Percentiles rank a stretch among this genome's conserved stretches.
These are phyloP conservation scores for Remersonia thermophila DNA, from an alignment of 2,329 filamentous ascomycete genomes.

Conservation along the genomic window DNA sequence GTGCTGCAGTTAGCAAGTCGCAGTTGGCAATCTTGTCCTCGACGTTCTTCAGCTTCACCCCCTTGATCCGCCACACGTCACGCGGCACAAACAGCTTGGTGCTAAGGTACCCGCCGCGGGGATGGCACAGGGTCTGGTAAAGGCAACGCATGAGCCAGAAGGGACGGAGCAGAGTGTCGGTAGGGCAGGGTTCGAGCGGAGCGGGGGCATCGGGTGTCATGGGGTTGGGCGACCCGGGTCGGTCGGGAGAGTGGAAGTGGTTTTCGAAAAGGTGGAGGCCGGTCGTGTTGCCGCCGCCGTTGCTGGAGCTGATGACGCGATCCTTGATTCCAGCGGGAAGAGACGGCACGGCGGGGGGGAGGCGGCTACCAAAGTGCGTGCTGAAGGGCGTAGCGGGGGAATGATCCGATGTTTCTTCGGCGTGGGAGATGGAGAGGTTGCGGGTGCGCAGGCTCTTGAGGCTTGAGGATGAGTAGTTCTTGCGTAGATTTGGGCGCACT, in stretches of 20 bases:
- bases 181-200: conserved; percentile 82
- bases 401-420: conserved; percentile 50
- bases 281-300: conserved; percentile 46
- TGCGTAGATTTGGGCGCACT: conserved; percentile 39
- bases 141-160: conserved; percentile 97
- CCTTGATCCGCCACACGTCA: conserved; percentile 88
- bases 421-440: conserved; percentile 54
- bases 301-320: conserved; percentile 46
- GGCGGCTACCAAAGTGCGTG: conserved; percentile 47
- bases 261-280: conserved; percentile 76
- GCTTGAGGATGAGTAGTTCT: conserved; percentile 60
- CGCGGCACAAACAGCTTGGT: conserved; percentile 84
- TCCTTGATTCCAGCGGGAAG: conserved; percentile 53
- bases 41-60: conserved; percentile 78
- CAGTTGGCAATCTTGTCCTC: conserved; percentile 93
- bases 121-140: conserved; percentile 84
- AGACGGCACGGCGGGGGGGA: conserved; percentile 42
- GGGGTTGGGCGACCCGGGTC: conserved; percentile 53
- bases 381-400: conserved; percentile 66
- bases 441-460: conserved; percentile 60
- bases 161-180: conserved; percentile 76
- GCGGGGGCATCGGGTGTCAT: conserved; percentile 54
- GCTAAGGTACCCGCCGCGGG: conserved; percentile 82
- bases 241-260: conserved; percentile 58
- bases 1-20: conserved; percentile 77